Conservation (phyloP, 148 eudicot genomes). For the Cornus florida region DNA sequence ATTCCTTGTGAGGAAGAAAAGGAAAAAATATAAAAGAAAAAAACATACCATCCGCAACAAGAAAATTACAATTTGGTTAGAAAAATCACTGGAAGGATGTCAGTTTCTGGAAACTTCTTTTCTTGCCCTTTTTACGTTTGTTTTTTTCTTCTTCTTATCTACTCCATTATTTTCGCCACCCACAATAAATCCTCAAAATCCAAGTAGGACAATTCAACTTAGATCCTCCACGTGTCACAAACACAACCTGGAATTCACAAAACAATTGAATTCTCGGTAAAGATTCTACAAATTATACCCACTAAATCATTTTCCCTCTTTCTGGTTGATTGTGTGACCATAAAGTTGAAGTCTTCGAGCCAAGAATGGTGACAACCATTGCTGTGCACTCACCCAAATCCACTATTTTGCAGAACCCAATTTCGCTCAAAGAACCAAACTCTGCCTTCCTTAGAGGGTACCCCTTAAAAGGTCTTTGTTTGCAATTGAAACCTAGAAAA, state of each 20-base stretch:
- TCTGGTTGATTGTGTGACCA: background rate
- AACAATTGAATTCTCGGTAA: background rate
- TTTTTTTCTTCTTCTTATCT: no score
- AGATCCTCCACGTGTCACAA: conserved; percentile 38
- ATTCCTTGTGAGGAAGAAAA: no score
- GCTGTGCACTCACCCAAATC: conserved; percentile 39
- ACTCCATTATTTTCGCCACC: background rate
- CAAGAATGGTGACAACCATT: conserved; percentile 41
- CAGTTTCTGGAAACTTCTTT: no score
- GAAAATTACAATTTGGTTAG: no score
- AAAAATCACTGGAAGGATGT: no score
- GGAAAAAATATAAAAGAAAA: no score
- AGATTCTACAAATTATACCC: background rate
- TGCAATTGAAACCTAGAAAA: conserved; percentile 31
- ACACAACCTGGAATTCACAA: conserved; percentile 14
- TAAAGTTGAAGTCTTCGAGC: background rate
- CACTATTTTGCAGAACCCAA: conserved; percentile 20
- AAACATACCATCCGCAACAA: no score
- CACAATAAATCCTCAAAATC: conserved; percentile 15
- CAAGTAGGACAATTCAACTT: conserved; percentile 23
- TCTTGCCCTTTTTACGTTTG: no score
- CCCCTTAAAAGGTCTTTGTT: conserved; percentile 29
- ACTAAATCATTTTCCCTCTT: background rate
- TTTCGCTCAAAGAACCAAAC: conserved; percentile 23
- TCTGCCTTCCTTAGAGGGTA: conserved; percentile 40